Conservation (phyloP, 805 yeast species). For the Sungouiella thailandica region DNA sequence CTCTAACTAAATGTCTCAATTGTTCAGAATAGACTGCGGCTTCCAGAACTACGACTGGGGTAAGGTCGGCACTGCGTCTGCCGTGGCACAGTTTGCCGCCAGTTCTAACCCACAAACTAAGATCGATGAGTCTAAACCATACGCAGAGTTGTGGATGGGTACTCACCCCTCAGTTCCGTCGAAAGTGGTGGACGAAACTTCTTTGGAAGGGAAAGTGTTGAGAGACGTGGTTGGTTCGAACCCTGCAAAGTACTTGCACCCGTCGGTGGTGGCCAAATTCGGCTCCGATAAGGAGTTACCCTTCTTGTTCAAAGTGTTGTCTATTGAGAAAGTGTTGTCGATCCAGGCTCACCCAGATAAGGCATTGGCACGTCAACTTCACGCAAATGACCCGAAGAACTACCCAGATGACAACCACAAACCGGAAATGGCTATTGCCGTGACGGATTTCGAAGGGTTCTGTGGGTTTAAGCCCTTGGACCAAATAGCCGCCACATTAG, state of each 20-base stretch:
- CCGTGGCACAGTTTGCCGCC: slow-evolving; percentile 85
- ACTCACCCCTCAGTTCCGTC: slow-evolving; percentile 94
- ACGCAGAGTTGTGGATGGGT: slow-evolving; percentile 99
- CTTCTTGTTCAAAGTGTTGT: slow-evolving; percentile 87
- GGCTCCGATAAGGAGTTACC: slow-evolving; percentile 73
- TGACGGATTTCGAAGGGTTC: slow-evolving; percentile 93
- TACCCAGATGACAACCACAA: slow-evolving; percentile 98
- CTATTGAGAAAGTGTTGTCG: slow-evolving; percentile 86
- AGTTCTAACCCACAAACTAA: slow-evolving; percentile 55
- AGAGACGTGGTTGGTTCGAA: slow-evolving; percentile 59
- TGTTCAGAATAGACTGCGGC: slow-evolving; percentile 47
- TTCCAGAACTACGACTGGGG: slow-evolving; percentile 80
- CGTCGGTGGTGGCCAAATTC: slow-evolving; percentile 55
- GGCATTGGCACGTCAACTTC: slow-evolving; percentile 69
- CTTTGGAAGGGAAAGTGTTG: slow-evolving; percentile 46
- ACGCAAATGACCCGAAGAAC: slow-evolving; percentile 79
- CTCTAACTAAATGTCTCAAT: slow-evolving; percentile 28
- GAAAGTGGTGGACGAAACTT: slow-evolving; percentile 37
- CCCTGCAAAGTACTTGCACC: slow-evolving; percentile 59
- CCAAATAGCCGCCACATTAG: slow-evolving; percentile 65
- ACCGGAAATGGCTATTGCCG: slow-evolving; percentile 99
- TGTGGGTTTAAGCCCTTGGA: slow-evolving; percentile 94
- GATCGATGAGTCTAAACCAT: slow-evolving; percentile 74
- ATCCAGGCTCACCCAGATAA: slow-evolving; percentile 99
- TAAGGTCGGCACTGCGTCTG: slow-evolving; percentile 75